phyloP scores from a whole-genome alignment of 169 alveolate species.

The Blepharisma undulans region DNA sequence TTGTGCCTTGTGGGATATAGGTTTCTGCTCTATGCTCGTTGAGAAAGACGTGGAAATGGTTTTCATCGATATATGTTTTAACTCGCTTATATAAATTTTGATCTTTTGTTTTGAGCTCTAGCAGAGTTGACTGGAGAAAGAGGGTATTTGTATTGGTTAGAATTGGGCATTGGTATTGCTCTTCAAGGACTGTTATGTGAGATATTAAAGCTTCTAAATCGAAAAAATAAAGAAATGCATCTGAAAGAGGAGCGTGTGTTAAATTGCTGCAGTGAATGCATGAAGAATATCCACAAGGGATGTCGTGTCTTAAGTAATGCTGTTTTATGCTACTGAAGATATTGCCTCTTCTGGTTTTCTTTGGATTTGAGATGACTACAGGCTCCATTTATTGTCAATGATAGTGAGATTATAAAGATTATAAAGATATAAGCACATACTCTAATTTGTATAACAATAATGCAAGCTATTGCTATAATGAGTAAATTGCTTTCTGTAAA shows the following conservation, averaged over 20 bases:
- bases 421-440: not conserved
- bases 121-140: conserved; percentile 14
- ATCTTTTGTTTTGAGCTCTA: not conserved
- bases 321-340: conserved; percentile 52
- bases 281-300: conserved; percentile 44
- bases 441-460: no score
- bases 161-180: not conserved
- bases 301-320: conserved; percentile 62
- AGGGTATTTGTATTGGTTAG: conserved; percentile 2
- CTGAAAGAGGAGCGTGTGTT: not conserved
- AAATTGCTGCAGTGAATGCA: conserved; percentile 32
- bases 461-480: no score
- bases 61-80: conserved; percentile 10
- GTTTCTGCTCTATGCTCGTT: conserved; percentile 11
- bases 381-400: conserved; percentile 4
- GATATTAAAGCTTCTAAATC: not conserved
- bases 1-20: not conserved
- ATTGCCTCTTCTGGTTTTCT: conserved; percentile 29
- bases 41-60: not conserved
- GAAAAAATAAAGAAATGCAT: not conserved
- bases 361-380: conserved; percentile 6
- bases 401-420: not conserved
- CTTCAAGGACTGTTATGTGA: conserved; percentile 5
- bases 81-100: not conserved
- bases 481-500: no score